Percentiles rank a stretch among this genome's conserved stretches.
Conservation (phyloP, 2,329 filamentous ascomycete genomes). For the Colletotrichum brevisporum region DNA sequence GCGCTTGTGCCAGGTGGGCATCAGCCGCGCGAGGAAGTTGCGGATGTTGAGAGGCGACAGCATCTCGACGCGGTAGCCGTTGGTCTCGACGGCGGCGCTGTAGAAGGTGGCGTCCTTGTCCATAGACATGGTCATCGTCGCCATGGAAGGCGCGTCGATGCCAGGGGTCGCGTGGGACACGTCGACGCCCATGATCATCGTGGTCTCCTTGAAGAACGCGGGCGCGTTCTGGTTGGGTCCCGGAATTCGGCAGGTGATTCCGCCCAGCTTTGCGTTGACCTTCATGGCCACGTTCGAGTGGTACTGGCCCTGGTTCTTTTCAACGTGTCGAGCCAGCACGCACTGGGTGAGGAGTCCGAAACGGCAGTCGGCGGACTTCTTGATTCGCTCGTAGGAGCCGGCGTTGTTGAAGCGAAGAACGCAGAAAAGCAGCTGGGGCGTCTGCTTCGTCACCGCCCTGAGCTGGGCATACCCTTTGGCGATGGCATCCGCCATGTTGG, state of each 20-base stretch:
- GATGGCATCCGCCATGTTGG: conserved; percentile 67
- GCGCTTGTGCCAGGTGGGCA: conserved; percentile 74
- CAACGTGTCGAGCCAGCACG: conserved; percentile 78
- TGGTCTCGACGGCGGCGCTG: conserved; percentile 83
- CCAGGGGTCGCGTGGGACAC: conserved; percentile 88
- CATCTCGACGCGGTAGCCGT: conserved; percentile 86
- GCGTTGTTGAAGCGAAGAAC: conserved; percentile 80
- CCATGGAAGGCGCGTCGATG: conserved; percentile 78
- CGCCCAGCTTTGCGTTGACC: conserved; percentile 95
- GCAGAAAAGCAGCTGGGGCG: conserved; percentile 85
- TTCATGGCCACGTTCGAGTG: conserved; percentile 97
- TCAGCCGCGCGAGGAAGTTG: conserved; percentile 74
- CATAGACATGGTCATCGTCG: conserved; percentile 87
- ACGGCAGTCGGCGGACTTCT: conserved; percentile 89
- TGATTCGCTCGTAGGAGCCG: conserved; percentile 84
- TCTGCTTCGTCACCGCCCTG: conserved; percentile 65
- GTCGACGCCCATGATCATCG: conserved; percentile 84
- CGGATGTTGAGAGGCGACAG: conserved; percentile 77
- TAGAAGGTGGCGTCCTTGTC: conserved; percentile 82
- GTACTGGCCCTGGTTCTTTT: conserved; percentile 83
- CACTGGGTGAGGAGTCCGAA: conserved; percentile 89
- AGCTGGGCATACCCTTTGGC: conserved; percentile 68
- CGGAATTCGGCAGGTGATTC: conserved; percentile 72
- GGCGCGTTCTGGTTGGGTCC: conserved; percentile 39
- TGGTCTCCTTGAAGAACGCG: conserved; percentile 54